Evolutionary conservation across 1,284 basidiomycete genomes (phyloP), one percentile per base, ranked within the genome.

Genomic region (Xanthoconium separans): DNA sequence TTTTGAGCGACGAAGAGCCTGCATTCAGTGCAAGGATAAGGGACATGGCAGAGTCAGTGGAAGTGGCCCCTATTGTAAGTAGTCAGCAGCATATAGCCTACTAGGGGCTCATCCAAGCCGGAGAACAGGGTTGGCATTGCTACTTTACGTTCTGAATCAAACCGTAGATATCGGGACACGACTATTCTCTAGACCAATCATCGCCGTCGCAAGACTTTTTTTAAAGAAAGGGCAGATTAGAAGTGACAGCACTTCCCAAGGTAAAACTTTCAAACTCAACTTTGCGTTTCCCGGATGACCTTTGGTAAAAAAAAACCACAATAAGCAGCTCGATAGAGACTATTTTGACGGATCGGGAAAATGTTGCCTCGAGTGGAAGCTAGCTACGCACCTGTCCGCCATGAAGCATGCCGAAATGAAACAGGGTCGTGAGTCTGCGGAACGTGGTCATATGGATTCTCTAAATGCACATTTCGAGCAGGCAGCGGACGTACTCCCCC

Each of bases 1-100:
- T 83, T 73, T 91, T 92, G 72, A 91, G 82, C 9, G 85, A 89
- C 4, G 86, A 89, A 0, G 86, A 89, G 36, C 89, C 89, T 7
- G 87, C 80, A 61, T 90, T 90, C 53, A 83, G 74, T 9, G 85
- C 75, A 24, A 88, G 80, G 50, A 87, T 77, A 57, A 80, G 70
- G n/a, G 67, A 50, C 70, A 68, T 70, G 4, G n/a, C 18, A 39
- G 34, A 27, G 27, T 39, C 10, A 39, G 37, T 18, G 37, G 34
- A 9, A 33, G 30, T 33, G 22, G 22, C 22, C 22, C 22, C 16
- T 34, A 13, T 34, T 16, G 13, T 34, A 34, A 34, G 15, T 34
- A 34, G 16, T 13, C 2, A 9, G 13, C 15, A 15, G 33, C n/a
- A n/a, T 34, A 6, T 34, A 34, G 33, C 7, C 15, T 33, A 13